Percentiles rank a stretch among this genome's conserved stretches.
phyloP scores from a whole-genome alignment of 139 green algal species.

The Astrephomene gubernaculifera region DNA sequence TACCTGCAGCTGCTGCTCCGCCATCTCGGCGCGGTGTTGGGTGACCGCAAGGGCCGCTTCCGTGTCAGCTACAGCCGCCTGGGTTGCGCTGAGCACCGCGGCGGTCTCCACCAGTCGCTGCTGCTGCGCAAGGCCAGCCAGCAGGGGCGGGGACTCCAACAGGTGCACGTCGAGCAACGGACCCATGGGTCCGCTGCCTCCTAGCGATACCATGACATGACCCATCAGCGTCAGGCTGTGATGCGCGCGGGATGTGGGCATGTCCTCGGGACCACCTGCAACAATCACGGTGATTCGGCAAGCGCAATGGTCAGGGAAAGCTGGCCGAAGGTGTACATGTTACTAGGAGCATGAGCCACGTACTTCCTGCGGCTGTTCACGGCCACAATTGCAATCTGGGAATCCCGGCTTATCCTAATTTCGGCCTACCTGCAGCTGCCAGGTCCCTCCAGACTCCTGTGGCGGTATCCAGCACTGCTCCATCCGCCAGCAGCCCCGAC shows the following conservation, averaged over 20 bases:
- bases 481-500: conserved; percentile 40
- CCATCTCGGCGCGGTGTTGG: conserved; percentile 24
- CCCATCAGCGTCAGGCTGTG: conserved; percentile 59
- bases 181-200: conserved; percentile 46
- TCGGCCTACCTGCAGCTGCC: conserved; percentile 41
- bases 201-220: conserved; percentile 52
- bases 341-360: no score
- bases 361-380: no score
- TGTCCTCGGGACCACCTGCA: conserved; percentile 44
- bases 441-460: conserved; percentile 49
- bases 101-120: conserved; percentile 19
- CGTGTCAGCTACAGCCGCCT: conserved; percentile 8
- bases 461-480: conserved; percentile 54
- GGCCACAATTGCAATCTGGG: no score
- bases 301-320: no score
- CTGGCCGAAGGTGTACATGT: no score
- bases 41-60: conserved; percentile 26
- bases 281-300: neutral
- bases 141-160: conserved; percentile 50
- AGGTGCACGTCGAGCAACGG: conserved; percentile 48
- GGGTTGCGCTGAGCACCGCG: conserved; percentile 34
- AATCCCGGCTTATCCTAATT: no score
- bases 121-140: conserved; percentile 50
- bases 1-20: conserved; percentile 48
- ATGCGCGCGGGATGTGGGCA: conserved; percentile 46